A percentile compares a stretch with the other conserved stretches of the same genome.
phyloP scores from a whole-genome alignment of 805 yeast species.

The Wickerhamiella qilinensis region DNA sequence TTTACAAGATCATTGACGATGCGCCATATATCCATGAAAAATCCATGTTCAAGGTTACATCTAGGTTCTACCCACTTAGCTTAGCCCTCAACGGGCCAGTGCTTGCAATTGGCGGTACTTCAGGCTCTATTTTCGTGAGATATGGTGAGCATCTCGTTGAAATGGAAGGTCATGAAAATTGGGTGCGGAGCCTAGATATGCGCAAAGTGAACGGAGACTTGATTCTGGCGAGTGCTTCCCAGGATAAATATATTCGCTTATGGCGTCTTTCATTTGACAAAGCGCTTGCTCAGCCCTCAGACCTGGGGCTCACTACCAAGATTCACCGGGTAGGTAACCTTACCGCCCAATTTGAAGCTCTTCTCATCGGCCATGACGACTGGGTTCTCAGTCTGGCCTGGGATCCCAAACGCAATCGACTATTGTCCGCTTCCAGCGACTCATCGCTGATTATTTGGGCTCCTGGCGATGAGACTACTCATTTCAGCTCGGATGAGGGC shows the following conservation, averaged over 20 bases:
- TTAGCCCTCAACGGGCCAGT: slow-evolving; percentile 11
- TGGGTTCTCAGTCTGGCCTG: slow-evolving; percentile 82
- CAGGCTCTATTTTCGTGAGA: slow-evolving; percentile 34
- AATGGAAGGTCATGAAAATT: slow-evolving; percentile 86
- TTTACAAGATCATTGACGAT: slow-evolving; percentile 33
- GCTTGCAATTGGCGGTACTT: slow-evolving; percentile 23
- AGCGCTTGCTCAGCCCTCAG: not conserved
- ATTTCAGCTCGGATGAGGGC: slow-evolving; percentile 6
- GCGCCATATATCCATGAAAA: not conserved
- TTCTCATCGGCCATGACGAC: slow-evolving; percentile 95
- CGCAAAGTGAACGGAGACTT: slow-evolving; percentile 32
- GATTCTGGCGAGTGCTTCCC: slow-evolving; percentile 76
- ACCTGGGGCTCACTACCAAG: slow-evolving; percentile 44
- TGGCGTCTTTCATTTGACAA: slow-evolving; percentile 45
- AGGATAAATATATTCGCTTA: slow-evolving; percentile 78
- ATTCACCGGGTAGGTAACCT: slow-evolving; percentile 41
- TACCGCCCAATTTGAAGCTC: slow-evolving; percentile 66
- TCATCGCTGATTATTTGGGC: slow-evolving; percentile 89
- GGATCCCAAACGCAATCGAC: slow-evolving; percentile 47
- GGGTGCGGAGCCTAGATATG: slow-evolving; percentile 69
- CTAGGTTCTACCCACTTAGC: slow-evolving; percentile 18
- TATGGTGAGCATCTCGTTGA: slow-evolving; percentile 10
- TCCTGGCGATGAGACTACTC: slow-evolving; percentile 62
- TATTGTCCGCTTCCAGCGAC: slow-evolving; percentile 82
- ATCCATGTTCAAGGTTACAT: slow-evolving; percentile 1